Base-by-base conservation (phyloP, 1,139 yeast genomes). In the Eremothecium cymbalariae region DNA sequence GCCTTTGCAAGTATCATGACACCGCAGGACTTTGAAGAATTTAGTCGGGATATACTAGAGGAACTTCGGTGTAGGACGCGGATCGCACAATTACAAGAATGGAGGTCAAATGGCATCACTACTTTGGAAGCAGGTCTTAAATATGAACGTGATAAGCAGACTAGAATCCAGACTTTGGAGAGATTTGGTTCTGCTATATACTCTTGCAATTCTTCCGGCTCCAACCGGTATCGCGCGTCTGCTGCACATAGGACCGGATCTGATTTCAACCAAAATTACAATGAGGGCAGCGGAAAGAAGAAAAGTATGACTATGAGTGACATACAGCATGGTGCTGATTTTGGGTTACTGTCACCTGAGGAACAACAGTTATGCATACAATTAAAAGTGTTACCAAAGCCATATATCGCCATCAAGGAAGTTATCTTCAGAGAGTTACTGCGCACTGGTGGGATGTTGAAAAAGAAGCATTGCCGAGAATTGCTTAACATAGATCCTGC, bases 381-480 rank as follows among this genome's bases (percentile, higher is more conserved):
- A 32, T 66, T 90, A 43, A 74, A 94, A 45, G 79, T 93, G 8
- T 62, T 82, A 41, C 98, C 99, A 8, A 90, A 90, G 55, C 95
- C 97, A 2, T 90, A 88, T 53, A 64, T 93, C 44, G 95, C 94
- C 2, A 84, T 90, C 45, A 90, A 90, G 55, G 94, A 85, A 55
- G 78, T 86, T n/a, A 62, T 90, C 39, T 85, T 90, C 67, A 74
- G 93, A 48, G 96, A 88, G 54, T 75, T 94, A 18, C 65, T 88
- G 25, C 76, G 84, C 45, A 79, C 83, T 29, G 94, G 94, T 30
- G 97, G 97, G 6, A 62, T 71, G 4, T 60, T 90, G 51, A 83
- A 83, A 62, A 80, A 82, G 61, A 80, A 83, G 52, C 80, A 82
- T 29, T 93, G 94, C 6, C 70, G 88, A 47, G 95, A 80, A 43